Base-by-base conservation (phyloP, 1,139 yeast genomes). In the Candida albicans region DNA sequence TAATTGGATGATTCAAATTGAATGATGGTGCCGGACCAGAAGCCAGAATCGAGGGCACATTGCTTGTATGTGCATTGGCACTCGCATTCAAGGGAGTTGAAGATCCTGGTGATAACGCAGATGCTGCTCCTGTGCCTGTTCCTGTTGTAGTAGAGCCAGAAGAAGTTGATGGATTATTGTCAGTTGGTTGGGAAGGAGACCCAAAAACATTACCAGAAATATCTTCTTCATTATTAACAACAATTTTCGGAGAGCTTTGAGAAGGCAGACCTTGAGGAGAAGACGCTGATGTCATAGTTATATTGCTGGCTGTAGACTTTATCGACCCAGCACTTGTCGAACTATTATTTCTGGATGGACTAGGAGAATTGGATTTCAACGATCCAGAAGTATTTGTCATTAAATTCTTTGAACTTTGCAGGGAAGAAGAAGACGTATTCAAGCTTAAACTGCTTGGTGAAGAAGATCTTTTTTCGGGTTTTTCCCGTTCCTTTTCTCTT, bases 281-380 rank as follows among this genome's bases (percentile, higher is more conserved):
- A 8, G 53, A 42, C 10, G 52, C 48, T 8, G 52, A 43, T 30
- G 50, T 44, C 35, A 54, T 41, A 29, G 51, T 50, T 30, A 49
- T 47, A 37, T 48, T 55, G 30, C 53, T 43, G 30, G 43, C 44
- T 2, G 35, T 55, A 2, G 70, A 64, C 41, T 62, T 61, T 35
- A 62, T 50, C 11, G 70, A 62, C 34, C 61, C 59, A 28, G 59
- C 58, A 47, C 69, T 64, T 48, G 62, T 66, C 41, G 64, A 61
- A 44, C 73, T 58, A 14, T 72, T 68, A 42, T 44, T 51, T 41
- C 55, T 42, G 4, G 55, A 51, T 18, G 52, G 62, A 44, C 58
- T 57, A 4, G 73, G 55, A 9, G 73, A 66, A 46, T 52, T 57
- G 8, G 70, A 61, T 45, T 62, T 64, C 44, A 61, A 48, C 4